Evolutionary conservation across 345 rosid species (phyloP).

Genomic region (Cochlearia excelsa): DNA sequence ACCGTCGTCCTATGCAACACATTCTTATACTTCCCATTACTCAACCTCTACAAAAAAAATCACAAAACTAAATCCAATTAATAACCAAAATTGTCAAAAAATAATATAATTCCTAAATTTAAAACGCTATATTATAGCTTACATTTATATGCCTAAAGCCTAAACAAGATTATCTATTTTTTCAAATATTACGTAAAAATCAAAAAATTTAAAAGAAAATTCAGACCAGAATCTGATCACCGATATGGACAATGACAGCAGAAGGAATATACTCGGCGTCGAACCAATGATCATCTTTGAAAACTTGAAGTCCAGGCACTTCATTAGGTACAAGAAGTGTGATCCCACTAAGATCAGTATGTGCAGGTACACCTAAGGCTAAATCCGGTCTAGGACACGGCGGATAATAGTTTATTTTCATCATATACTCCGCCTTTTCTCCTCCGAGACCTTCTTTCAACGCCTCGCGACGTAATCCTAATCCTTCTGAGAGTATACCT

Average conservation of each 20-base stretch:
- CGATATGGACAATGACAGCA: constrained; percentile 74
- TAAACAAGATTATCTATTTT: too few relatives aligned
- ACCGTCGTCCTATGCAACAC: constrained; percentile 77
- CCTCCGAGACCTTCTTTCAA: constrained; percentile 63
- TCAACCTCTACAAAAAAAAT: constrained; percentile 50
- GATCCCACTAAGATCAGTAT: constrained; percentile 68
- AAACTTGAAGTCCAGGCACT: constrained; percentile 81
- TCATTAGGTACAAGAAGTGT: constrained; percentile 83
- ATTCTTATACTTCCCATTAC: constrained; percentile 66
- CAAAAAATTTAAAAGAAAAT: not conserved
- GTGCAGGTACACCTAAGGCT: constrained; percentile 73
- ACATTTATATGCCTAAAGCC: too few relatives aligned
- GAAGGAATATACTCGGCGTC: constrained; percentile 65
- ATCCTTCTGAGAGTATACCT: constrained; percentile 49
- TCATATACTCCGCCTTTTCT: constrained; percentile 52
- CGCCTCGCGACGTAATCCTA: constrained; percentile 50
- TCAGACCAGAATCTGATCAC: constrained; percentile 76
- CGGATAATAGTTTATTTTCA: constrained; percentile 85
- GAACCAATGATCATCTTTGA: constrained; percentile 64
- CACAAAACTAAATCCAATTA: not conserved
- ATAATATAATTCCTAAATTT: too few relatives aligned
- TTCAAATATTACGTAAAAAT: too few relatives aligned
- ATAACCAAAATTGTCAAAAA: too few relatives aligned
- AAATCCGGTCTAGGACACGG: constrained; percentile 92
- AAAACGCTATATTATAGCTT: too few relatives aligned